phyloP scores from a whole-genome alignment of 768 basidiomycete genomes.

The Mycena latifolia region DNA sequence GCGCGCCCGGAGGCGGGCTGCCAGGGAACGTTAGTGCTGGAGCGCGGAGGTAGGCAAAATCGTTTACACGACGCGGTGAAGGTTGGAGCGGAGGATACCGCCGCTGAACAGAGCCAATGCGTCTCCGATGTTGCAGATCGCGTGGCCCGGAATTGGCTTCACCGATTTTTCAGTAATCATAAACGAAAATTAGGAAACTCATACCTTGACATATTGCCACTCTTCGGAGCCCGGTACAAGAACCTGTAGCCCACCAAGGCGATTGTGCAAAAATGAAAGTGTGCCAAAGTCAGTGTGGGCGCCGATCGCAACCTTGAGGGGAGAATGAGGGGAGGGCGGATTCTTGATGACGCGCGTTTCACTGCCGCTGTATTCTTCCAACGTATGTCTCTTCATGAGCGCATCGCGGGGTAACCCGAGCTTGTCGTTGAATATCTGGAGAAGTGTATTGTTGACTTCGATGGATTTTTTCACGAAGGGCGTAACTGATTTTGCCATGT shows the following conservation, averaged over 20 bases:
- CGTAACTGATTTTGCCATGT: conserved; percentile 61
- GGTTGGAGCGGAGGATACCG: conserved; percentile 71
- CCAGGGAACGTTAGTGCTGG: conserved; percentile 1
- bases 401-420: conserved; percentile 66
- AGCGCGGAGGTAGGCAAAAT: conserved; percentile 20
- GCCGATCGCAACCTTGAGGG: conserved; percentile 50
- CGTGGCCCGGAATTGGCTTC: conserved; percentile 66
- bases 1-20: conserved; percentile 71
- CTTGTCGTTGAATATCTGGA: conserved; percentile 68
- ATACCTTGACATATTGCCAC: conserved; percentile 79
- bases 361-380: conserved; percentile 64
- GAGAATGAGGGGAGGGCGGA: conserved; percentile 48
- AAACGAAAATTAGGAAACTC: background rate
- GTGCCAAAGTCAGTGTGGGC: conserved; percentile 82
- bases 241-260: conserved; percentile 78
- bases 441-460: conserved; percentile 63
- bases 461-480: conserved; percentile 72
- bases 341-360: conserved; percentile 69
- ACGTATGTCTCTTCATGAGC: conserved; percentile 56
- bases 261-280: conserved; percentile 80
- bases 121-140: conserved; percentile 74
- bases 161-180: background rate
- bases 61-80: conserved; percentile 40
- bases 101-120: conserved; percentile 73
- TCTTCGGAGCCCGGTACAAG: conserved; percentile 68